A percentile compares a stretch with the other conserved stretches of the same genome.
These are phyloP conservation scores for Penicillium psychrosexuale DNA, from an alignment of 2,329 filamentous ascomycete species.

Conservation along the genomic window DNA sequence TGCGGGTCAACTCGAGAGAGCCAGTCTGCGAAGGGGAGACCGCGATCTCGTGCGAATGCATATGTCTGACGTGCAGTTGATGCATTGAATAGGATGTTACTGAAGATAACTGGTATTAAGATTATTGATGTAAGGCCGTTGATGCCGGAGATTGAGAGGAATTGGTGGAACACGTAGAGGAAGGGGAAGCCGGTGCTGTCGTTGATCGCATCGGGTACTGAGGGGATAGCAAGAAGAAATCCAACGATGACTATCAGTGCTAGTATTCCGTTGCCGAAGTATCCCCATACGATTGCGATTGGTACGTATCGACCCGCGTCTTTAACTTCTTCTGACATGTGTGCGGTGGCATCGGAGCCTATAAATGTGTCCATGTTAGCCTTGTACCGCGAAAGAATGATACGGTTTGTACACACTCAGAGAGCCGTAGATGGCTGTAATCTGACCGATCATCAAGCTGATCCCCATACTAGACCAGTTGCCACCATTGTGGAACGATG, in stretches of 20 bases:
- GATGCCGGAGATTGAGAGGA: slow-evolving; percentile 21
- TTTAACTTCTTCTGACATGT: slow-evolving; percentile 48
- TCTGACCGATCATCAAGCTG: slow-evolving; percentile 37
- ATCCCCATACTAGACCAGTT: slow-evolving; percentile 27
- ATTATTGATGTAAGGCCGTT: slow-evolving; percentile 41
- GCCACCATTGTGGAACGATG: slow-evolving; percentile 34
- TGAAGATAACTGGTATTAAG: slow-evolving; percentile 38
- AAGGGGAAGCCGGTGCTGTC: slow-evolving; percentile 46
- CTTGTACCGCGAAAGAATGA: background rate
- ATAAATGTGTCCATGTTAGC: too few relatives aligned
- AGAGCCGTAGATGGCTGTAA: slow-evolving; percentile 29
- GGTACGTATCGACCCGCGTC: slow-evolving; percentile 46
- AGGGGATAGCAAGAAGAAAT: slow-evolving; percentile 40
- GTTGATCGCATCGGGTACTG: slow-evolving; percentile 35
- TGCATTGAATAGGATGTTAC: slow-evolving; percentile 40
- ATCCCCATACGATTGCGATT: slow-evolving; percentile 43
- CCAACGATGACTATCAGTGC: slow-evolving; percentile 37
- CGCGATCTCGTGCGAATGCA: slow-evolving; percentile 45
- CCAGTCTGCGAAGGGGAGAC: slow-evolving; percentile 42
- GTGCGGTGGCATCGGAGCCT: slow-evolving; percentile 28
- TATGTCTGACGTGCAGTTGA: slow-evolving; percentile 41
- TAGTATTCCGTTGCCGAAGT: slow-evolving; percentile 44
- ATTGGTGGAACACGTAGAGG: slow-evolving; percentile 46
- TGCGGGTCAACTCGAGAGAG: slow-evolving; percentile 38
- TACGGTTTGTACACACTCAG: slow-evolving; percentile 21